These are phyloP conservation scores for Fremontodendron californicum DNA, from an alignment of 345 rosid species.

Conservation along the genomic window DNA sequence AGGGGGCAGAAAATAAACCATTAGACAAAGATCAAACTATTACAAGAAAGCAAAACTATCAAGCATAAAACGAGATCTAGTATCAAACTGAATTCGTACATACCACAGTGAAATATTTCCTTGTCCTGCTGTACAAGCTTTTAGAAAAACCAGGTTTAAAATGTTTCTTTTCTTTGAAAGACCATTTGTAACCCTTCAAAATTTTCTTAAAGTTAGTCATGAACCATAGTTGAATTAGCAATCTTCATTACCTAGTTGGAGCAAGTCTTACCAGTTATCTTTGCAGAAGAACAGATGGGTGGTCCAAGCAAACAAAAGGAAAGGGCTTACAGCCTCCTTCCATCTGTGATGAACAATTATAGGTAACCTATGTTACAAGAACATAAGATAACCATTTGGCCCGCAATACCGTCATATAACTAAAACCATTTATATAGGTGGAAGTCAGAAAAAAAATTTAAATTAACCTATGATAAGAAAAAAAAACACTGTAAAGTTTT, in stretches of 20 bases:
- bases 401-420: not conserved
- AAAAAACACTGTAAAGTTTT: not conserved
- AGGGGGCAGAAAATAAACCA: slow-evolving; percentile 5
- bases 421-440: not conserved
- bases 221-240: not conserved
- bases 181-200: not conserved
- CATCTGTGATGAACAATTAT: not conserved
- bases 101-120: not conserved
- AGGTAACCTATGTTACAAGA: not conserved
- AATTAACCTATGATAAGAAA: not conserved
- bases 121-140: not conserved
- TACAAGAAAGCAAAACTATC: not conserved
- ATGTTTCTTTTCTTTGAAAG: not conserved
- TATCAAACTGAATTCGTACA: not conserved
- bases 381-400: not conserved
- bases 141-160: not conserved
- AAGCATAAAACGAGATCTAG: not conserved
- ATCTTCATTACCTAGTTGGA: not conserved
- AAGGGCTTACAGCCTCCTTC: not conserved
- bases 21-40: not conserved
- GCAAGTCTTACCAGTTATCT: not conserved
- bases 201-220: not conserved
- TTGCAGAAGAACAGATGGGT: not conserved
- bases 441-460: not conserved
- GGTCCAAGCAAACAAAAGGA: not conserved